Evolutionary conservation across 108 stramenopile species (phyloP), one percentile per base, ranked within the genome.

Genomic region (Discostella stelligeroides): DNA sequence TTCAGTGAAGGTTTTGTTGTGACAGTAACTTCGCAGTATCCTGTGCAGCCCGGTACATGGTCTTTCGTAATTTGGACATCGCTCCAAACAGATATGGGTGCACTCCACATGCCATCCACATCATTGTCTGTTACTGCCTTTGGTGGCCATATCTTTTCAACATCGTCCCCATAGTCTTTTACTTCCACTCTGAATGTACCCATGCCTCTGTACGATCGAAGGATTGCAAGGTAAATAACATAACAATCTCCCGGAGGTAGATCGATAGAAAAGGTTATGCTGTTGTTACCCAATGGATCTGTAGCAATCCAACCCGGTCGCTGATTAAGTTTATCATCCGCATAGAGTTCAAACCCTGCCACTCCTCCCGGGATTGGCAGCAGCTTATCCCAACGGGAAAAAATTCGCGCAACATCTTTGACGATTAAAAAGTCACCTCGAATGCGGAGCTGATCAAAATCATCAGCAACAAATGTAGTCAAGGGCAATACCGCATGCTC

Each of bases 271-370:
- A 87, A 85, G 4, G 66, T 53, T 30, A 87, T 81, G 15, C 38
- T 73, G 47, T 72, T 80, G 23, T 75, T 71, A 6, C 86, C 83
- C 13, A 58, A 55, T 37, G 66, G 62, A 67, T 76, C 80, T 7
- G 86, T 87, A n/a, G 86, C 71, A 23, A 87, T 84, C 86, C 86
- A 84, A 13, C 86, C 86, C 0, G 64, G 60, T 17, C 79, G 73
- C 45, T 82, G 81, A n/a, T 70, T 66, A 20, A 73, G 25, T 10
- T 38, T 20, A 48, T 68, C 75, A 67, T 81, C 85, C 0, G 69
- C 71, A 62, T 78, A 84, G 10, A 51, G 45, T 27, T 38, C 46
- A 43, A 84, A 87, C 12, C 84, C 84, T 38, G 42, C 15, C 0
- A 48, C 27, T 11, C 56, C 62, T 20, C 68, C 66, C 1, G 56